phyloP scores from a whole-genome alignment of 768 basidiomycete genomes.

The Gyrodon lividus region DNA sequence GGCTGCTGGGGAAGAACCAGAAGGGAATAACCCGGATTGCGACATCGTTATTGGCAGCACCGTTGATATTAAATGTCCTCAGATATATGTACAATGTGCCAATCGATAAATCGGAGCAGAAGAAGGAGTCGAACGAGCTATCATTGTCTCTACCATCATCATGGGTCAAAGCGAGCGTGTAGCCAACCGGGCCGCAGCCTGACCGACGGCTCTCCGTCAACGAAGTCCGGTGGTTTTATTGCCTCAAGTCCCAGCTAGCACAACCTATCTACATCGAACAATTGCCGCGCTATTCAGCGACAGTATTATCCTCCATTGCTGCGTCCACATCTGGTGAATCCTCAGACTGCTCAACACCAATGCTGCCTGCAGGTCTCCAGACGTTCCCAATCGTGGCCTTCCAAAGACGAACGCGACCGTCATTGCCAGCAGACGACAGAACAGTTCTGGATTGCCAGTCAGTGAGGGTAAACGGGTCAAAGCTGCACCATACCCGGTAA shows the following conservation, averaged over 20 bases:
- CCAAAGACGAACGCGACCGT: conserved; percentile 81
- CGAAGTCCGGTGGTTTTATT: neutral
- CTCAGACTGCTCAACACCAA: conserved; percentile 76
- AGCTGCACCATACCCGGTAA: conserved; percentile 59
- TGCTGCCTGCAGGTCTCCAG: conserved; percentile 79
- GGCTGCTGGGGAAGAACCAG: conserved; percentile 1
- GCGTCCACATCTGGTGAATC: conserved; percentile 44
- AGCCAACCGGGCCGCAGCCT: neutral
- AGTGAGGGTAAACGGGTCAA: conserved; percentile 1
- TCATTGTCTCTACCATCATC: neutral
- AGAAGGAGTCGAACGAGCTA: neutral
- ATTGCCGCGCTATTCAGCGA: conserved; percentile 30
- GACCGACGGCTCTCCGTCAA: conserved; percentile 2
- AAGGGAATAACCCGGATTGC: conserved; percentile 26
- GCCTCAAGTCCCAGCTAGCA: neutral
- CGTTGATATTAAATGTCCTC: neutral
- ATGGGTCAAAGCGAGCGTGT: neutral
- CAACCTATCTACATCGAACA: neutral
- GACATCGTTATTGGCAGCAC: conserved; percentile 16
- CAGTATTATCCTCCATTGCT: conserved; percentile 42
- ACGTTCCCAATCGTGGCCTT: conserved; percentile 82
- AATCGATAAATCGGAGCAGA: neutral
- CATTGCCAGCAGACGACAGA: conserved; percentile 79
- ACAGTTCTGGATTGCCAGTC: conserved; percentile 56
- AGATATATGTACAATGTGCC: neutral